Percentiles rank a stretch among this genome's conserved stretches.
These are phyloP conservation scores for Pleurotus citrinopileatus DNA, from an alignment of 768 basidiomycete species.

Conservation along the genomic window DNA sequence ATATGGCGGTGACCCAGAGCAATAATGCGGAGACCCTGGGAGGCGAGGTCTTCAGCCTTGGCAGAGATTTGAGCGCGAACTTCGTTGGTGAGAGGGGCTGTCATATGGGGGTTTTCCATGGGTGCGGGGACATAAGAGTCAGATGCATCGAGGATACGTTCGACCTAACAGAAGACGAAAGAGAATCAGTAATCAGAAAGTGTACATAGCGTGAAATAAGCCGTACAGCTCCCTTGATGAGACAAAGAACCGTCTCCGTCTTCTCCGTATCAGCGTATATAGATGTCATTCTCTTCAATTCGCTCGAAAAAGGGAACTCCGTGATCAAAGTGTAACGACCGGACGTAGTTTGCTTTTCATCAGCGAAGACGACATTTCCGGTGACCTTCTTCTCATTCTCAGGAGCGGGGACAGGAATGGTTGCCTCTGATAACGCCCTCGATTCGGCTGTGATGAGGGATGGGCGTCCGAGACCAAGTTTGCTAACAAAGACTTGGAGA, in stretches of 20 bases:
- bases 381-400: slow-evolving; percentile 18
- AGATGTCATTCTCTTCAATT: slow-evolving; percentile 48
- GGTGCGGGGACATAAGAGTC: slow-evolving; percentile 27
- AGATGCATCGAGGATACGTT: slow-evolving; percentile 48
- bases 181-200: neutral
- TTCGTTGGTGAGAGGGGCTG: slow-evolving; percentile 25
- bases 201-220: neutral
- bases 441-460: slow-evolving; percentile 22
- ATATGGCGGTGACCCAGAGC: slow-evolving; percentile 29
- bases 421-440: slow-evolving; percentile 16
- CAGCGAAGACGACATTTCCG: slow-evolving; percentile 13
- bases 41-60: slow-evolving; percentile 31
- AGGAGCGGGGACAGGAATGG: slow-evolving; percentile 24
- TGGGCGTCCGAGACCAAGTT: slow-evolving; percentile 41
- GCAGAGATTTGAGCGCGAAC: slow-evolving; percentile 16
- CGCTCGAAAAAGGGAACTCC: slow-evolving; percentile 50
- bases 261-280: slow-evolving; percentile 30
- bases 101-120: slow-evolving; percentile 13
- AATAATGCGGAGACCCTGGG: slow-evolving; percentile 38
- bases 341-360: slow-evolving; percentile 17
- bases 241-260: slow-evolving; percentile 19
- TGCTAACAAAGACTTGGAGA: slow-evolving; percentile 50
- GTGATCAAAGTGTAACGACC: slow-evolving; percentile 29
- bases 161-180: slow-evolving; percentile 34
- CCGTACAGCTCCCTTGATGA: slow-evolving; percentile 37